Percentiles rank a stretch among this genome's conserved stretches.
phyloP scores from a whole-genome alignment of 768 basidiomycete species.

The Auriscalpium microsporum region DNA sequence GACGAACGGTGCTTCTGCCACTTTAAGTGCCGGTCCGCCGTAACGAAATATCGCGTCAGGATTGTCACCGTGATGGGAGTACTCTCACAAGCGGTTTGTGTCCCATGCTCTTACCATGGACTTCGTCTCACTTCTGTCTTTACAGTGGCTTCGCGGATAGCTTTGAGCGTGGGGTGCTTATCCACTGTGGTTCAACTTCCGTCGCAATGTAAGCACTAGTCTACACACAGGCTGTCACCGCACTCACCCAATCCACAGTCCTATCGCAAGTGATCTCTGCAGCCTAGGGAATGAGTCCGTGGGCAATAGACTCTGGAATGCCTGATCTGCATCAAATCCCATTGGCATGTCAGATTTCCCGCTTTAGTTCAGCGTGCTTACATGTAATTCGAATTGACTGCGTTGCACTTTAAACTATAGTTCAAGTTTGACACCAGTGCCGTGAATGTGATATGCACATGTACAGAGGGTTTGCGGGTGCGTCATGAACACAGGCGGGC shows the following conservation, averaged over 20 bases:
- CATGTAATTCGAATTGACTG: too few relatives aligned
- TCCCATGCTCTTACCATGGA: neutral
- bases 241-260: slow-evolving; percentile 34
- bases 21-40: slow-evolving; percentile 94
- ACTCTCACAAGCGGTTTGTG: slow-evolving; percentile 84
- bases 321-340: too few relatives aligned
- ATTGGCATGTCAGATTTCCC: too few relatives aligned
- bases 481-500: too few relatives aligned
- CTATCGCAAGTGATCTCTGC: slow-evolving; percentile 58
- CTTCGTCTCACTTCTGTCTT: slow-evolving; percentile 8
- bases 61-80: slow-evolving; percentile 97
- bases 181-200: slow-evolving; percentile 97
- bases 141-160: slow-evolving; percentile 88
- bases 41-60: slow-evolving; percentile 97
- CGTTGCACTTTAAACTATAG: too few relatives aligned
- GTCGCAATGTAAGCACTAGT: slow-evolving; percentile 64
- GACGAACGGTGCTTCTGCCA: slow-evolving; percentile 92
- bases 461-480: too few relatives aligned
- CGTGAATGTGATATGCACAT: too few relatives aligned
- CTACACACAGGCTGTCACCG: slow-evolving; percentile 1
- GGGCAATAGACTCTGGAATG: too few relatives aligned
- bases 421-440: too few relatives aligned
- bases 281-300: neutral
- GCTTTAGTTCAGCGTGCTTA: too few relatives aligned
- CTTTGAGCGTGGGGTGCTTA: slow-evolving; percentile 94